These are phyloP conservation scores for Aspergillus ostianus DNA, from an alignment of 495 filamentous ascomycete genomes.

Conservation along the genomic window DNA sequence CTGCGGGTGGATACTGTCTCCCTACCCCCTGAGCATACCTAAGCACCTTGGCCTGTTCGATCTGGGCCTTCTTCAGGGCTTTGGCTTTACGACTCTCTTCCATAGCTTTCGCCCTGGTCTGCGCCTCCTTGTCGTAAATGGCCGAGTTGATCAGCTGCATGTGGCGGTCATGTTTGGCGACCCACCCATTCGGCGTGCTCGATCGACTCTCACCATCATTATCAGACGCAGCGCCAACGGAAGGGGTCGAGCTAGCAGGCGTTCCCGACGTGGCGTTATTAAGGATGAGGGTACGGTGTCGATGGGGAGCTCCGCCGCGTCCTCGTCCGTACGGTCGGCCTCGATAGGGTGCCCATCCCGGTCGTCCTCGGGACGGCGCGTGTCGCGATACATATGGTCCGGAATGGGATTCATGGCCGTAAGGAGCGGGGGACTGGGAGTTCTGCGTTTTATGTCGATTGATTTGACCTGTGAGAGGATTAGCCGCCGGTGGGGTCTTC, in stretches of 20 bases:
- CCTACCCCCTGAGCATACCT: conserved; percentile 39
- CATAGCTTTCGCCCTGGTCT: conserved; percentile 69
- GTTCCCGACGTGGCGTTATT: conserved; percentile 51
- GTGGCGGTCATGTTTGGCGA: conserved; percentile 78
- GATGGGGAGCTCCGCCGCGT: conserved; percentile 49
- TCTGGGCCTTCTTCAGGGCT: conserved; percentile 55
- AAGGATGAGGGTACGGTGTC: conserved; percentile 70
- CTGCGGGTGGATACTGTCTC: conserved; percentile 29
- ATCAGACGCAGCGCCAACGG: conserved; percentile 38
- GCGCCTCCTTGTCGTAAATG: conserved; percentile 74
- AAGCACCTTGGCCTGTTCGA: conserved; percentile 59
- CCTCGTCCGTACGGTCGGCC: conserved; percentile 46
- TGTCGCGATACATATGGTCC: conserved; percentile 40
- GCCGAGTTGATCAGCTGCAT: conserved; percentile 85
- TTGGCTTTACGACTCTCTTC: conserved; percentile 67
- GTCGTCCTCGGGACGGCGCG: conserved; percentile 36
- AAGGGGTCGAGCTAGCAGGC: conserved; percentile 22
- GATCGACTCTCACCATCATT: conserved; percentile 31
- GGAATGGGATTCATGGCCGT: conserved; percentile 22
- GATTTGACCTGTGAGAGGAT: conserved; percentile 63
- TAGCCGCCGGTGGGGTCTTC: conserved; percentile 24
- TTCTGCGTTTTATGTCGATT: conserved; percentile 75
- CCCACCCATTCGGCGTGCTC: conserved; percentile 56
- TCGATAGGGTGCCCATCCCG: conserved; percentile 48
- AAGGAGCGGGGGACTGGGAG: conserved; percentile 27